These are phyloP conservation scores for Mycena sp. DNA, from an alignment of 1,284 basidiomycete genomes.

Conservation along the genomic window DNA sequence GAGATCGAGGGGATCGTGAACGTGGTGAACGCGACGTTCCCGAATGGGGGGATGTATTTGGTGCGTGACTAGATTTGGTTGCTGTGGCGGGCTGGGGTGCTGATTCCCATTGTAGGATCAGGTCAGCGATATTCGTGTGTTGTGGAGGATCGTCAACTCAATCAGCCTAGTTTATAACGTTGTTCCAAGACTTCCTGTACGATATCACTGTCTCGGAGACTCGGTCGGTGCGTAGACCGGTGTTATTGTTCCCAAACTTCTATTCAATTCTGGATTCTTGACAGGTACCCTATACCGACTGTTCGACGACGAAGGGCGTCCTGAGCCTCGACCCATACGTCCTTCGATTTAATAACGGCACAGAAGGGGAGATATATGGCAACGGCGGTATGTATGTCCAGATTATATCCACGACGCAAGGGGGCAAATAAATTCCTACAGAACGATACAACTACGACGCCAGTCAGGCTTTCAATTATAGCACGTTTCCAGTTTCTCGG, in stretches of 20 bases:
- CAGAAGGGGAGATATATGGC: constrained; percentile 64
- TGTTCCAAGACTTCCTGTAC: constrained; percentile 65
- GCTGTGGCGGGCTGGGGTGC: too few relatives aligned
- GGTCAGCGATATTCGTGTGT: neutral
- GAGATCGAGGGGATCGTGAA: constrained; percentile 67
- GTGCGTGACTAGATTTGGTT: constrained; percentile 43
- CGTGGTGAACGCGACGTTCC: constrained; percentile 45
- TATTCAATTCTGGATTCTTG: neutral
- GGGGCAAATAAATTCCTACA: constrained; percentile 21
- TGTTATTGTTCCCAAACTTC: neutral
- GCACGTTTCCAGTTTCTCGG: constrained; percentile 64
- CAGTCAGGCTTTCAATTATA: constrained; percentile 62
- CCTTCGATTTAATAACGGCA: constrained; percentile 60
- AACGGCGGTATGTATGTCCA: constrained; percentile 53
- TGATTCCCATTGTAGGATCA: constrained; percentile 6
- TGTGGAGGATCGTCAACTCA: too few relatives aligned
- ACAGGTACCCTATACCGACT: constrained; percentile 69
- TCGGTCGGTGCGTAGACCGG: constrained; percentile 50
- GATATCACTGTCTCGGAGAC: constrained; percentile 60
- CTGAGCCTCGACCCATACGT: constrained; percentile 66
- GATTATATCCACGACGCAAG: neutral
- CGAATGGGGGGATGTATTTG: constrained; percentile 56
- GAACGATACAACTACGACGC: constrained; percentile 71
- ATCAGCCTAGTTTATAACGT: constrained; percentile 51
- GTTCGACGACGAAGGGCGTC: constrained; percentile 68